Evolutionary conservation across 208 protist genomes (phyloP), one percentile per base, ranked within the genome.

Genomic region (Herpetomonas samuelpessoai): DNA sequence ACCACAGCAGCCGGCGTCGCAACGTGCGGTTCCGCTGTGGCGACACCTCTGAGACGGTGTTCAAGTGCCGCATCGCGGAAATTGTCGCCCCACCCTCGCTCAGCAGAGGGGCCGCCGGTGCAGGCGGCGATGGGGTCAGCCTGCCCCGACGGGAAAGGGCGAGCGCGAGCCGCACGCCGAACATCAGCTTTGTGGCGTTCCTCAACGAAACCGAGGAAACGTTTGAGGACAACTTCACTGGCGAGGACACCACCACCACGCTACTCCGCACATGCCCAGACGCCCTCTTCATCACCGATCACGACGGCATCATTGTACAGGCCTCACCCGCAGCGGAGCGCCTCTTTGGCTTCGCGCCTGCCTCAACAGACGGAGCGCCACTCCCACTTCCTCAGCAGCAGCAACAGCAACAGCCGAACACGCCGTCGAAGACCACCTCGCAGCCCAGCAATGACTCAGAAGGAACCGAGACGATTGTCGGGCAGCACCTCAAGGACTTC

Each of bases 281-380:
- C 30, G 57, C 71, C 29, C 21, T 74, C 7, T 3, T 77, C 21
- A 50, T 57, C 41, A 53, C 51, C 45, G 62, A 74, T 54, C 2
- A 6, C 45, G 10, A n/a, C 35, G 71, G 66, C 16, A 21, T 24
- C 38, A 63, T 77, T 41, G 9, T 74, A 12, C 4, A 62, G 26
- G 24, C 21, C 57, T 69, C 63, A 27, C 19, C 9, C 14, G 62
- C 68, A 3, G 69, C 69, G 27, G 57, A 38, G 28, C 31, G 19
- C 2, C 27, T 65, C 21, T 71, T 81, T 25, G 69, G 64, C 10
- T 77, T 71, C 61, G 51, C n/a, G n/a, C n/a, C n/a, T n/a, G n/a
- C n/a, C n/a, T n/a, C n/a, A n/a, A n/a, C n/a, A n/a, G n/a, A n/a
- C n/a, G 31, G 0, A 18, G 22, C 28, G 26, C 56, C 38, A 56